These are phyloP conservation scores for Funneliformis caledonium DNA, from an alignment of 371 early-diverging fungal genomes.

Conservation along the genomic window DNA sequence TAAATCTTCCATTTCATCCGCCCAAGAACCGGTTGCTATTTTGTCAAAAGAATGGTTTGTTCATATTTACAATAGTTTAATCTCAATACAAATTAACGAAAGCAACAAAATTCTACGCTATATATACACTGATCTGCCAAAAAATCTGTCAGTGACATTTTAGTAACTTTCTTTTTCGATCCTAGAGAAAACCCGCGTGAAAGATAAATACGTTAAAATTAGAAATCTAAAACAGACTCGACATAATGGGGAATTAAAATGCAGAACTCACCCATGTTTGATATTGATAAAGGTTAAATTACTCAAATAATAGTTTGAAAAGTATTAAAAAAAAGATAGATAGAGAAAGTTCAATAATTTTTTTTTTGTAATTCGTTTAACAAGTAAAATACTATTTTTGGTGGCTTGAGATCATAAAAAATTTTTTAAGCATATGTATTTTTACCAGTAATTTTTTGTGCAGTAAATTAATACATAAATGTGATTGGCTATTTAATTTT, in stretches of 20 bases:
- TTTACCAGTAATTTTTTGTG: too few relatives aligned
- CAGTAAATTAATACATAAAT: too few relatives aligned
- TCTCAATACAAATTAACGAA: slow-evolving; percentile 21
- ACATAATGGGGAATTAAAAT: background rate
- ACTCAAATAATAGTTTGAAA: background rate
- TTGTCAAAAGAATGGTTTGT: slow-evolving; percentile 4
- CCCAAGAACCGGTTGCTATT: slow-evolving; percentile 80
- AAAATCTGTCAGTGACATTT: slow-evolving; percentile 81
- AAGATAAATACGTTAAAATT: background rate
- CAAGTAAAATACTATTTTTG: background rate
- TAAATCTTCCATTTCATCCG: slow-evolving; percentile 88
- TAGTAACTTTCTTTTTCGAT: slow-evolving; percentile 71
- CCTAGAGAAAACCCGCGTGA: background rate
- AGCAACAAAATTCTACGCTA: slow-evolving; percentile 19
- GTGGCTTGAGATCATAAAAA: background rate
- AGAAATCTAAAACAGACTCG: background rate
- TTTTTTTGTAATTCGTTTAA: background rate
- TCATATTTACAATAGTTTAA: background rate
- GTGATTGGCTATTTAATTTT: too few relatives aligned
- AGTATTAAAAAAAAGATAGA: background rate
- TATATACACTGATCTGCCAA: slow-evolving; percentile 71
- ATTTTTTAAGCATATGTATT: too few relatives aligned
- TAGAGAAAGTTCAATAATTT: background rate
- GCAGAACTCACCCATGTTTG: slow-evolving; percentile 1
- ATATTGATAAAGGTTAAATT: background rate